Evolutionary conservation across 1,284 basidiomycete genomes (phyloP), one percentile per base, ranked within the genome.

Genomic region (Cutaneotrichosporon sp.): DNA sequence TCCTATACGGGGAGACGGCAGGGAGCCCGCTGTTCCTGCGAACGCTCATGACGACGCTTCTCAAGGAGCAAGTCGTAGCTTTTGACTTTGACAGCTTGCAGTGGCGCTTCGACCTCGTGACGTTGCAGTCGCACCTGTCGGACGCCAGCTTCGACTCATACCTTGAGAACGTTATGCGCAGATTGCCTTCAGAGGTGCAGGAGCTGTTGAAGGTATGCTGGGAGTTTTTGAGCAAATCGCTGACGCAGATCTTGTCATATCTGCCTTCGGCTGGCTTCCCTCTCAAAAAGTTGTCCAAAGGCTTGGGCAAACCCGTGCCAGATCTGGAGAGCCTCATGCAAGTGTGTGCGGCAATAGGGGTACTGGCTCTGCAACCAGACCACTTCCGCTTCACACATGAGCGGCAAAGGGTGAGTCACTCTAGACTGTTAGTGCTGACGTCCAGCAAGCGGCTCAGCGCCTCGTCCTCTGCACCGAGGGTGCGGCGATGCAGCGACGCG

Each of bases 301-400:
- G 73, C 3, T 11, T 73, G 9, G 59, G 63, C 5, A 68, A 61
- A 49, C 36, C 70, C 2, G 26, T 50, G 11, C 16, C 53, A 0
- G 67, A 70, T 38, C 50, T 64, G 5, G 69, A 70, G 31, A 50
- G 50, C 22, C 53, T 64, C 30, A 51, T 72, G 22, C 62, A 69
- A 21, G 52, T 64, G 11, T 65, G 65, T 8, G 42, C 57, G 10
- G 58, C 36, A 4, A 63, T 66, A 6, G 75, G 72, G 1, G 59
- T 62, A 0, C 40, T 70, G 4, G 52, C 61, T 0, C 34, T 67
- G 6, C 40, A 61, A 2, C 30, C 53, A 55, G 36, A 62, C 49
- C 31, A n/a, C 6, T 69, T 73, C 2, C 56, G 67, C 2, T 80
- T 79, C 65, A 65, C 71, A 0, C 77, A 80, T 60, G 75, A 77